Base-by-base conservation (phyloP, 306 rosid genomes). In the Ammopiptanthus mongolicus region DNA sequence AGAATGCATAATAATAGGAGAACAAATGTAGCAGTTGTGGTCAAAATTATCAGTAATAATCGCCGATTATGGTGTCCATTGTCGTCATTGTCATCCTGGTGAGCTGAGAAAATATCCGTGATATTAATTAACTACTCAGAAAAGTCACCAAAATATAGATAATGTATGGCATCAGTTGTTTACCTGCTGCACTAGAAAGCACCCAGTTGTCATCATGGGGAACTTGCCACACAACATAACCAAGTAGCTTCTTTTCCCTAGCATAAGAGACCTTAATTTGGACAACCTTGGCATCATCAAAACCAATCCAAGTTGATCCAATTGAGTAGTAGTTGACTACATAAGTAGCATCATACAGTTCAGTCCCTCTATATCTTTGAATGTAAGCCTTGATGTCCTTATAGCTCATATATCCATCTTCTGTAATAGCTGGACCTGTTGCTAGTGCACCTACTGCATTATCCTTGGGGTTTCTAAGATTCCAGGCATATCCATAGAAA, bases 401-500 rank as follows among this genome's bases (percentile, higher is more conserved):
- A 21, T 82, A 82, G 28, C 12, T 67, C 42, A 78, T 76, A 29
- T 15, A 5, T 10, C 80, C 78, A 60, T 2, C 78, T 8, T 4
- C 0, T 1, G 19, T 8, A 15, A 39, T 15, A n/a, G 72, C 80
- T 0, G 78, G 80, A 52, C 86, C 88, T 3, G 29, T 64, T 10
- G 84, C 70, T 3, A 77, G 70, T 58, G 84, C 65, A 1, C 88
- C 86, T 8, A 78, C 21, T 0, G 10, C 11, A 15, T 59, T 59
- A 17, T 69, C 65, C 14, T 8, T 66, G 7, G 78, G 76, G 37
- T 74, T 65, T 10, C 1, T 6, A 1, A 85, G 83, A 10, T 0
- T 78, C 86, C 84, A 85, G 1, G 84, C 79, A 65, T 61, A 78
- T 3, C 87, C 85, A 28, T 71, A 28, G 37, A 71, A 84, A 17